phyloP scores from a whole-genome alignment of 148 eudicot genomes.

The Pouteria glomerata region DNA sequence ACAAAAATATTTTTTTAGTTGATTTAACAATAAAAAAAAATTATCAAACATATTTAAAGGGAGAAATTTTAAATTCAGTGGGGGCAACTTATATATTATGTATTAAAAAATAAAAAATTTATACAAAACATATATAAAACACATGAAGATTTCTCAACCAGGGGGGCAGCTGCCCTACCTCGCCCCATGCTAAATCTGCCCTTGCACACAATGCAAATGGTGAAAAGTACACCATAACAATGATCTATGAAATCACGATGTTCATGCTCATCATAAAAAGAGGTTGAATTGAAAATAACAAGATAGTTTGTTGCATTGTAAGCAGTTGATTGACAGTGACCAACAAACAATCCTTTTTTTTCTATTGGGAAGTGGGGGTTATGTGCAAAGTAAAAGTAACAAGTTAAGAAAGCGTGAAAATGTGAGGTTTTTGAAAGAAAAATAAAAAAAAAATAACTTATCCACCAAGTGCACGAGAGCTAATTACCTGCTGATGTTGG shows the following conservation, averaged over 20 bases:
- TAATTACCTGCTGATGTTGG: neutral
- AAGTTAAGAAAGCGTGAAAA: neutral
- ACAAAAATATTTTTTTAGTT: too few species aligned
- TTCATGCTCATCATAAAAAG: neutral
- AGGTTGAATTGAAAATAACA: neutral
- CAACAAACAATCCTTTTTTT: neutral
- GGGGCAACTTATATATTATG: too few species aligned
- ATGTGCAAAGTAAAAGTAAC: neutral
- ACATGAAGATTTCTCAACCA: too few species aligned
- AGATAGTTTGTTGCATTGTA: neutral
- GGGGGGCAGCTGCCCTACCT: too few species aligned
- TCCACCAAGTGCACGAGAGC: neutral
- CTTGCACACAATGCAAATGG: neutral
- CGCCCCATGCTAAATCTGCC: too few species aligned
- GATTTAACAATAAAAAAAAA: too few species aligned
- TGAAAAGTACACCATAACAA: neutral
- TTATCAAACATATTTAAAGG: too few species aligned
- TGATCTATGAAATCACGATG: neutral
- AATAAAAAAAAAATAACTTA: neutral
- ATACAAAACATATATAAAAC: too few species aligned
- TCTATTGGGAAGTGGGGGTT: neutral
- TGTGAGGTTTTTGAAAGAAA: neutral
- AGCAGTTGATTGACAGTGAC: neutral
- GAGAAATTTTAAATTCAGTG: too few species aligned
- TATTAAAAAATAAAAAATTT: too few species aligned